A percentile compares a stretch with the other conserved stretches of the same genome.
Conservation (phyloP, 805 yeast genomes). For the Saccharomyces eubayanus region DNA sequence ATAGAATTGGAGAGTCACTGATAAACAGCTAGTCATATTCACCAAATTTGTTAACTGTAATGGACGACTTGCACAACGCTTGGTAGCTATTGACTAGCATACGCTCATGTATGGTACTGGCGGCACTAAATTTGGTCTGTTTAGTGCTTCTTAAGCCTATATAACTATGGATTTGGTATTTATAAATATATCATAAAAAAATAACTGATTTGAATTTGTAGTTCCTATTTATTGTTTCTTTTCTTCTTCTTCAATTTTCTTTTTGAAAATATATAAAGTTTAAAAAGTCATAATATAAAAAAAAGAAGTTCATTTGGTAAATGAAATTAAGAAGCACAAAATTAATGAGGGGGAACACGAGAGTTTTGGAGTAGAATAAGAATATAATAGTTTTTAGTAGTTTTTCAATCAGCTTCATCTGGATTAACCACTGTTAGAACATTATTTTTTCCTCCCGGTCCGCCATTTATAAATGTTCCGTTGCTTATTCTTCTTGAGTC, state of each 20-base stretch:
- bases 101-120: not conserved
- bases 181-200: not conserved
- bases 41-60: no score
- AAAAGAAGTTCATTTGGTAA: not conserved
- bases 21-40: no score
- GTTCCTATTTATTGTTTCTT: not conserved
- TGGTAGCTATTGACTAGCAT: not conserved
- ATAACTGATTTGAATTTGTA: not conserved
- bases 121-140: not conserved
- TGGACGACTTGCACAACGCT: no score
- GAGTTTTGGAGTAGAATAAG: not conserved
- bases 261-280: not conserved
- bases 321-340: not conserved
- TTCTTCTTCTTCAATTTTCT: not conserved
- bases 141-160: not conserved
- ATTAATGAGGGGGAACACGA: not conserved
- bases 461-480: slow-evolving; percentile 80
- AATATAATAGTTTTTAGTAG: not conserved
- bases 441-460: slow-evolving; percentile 52
- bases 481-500: slow-evolving; percentile 79
- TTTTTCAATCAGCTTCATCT: slow-evolving; percentile 37
- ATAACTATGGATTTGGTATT: not conserved
- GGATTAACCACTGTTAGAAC: slow-evolving; percentile 85
- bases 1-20: no score
- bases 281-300: not conserved